Conservation (phyloP, 345 rosid species). For the Heritiera littoralis region DNA sequence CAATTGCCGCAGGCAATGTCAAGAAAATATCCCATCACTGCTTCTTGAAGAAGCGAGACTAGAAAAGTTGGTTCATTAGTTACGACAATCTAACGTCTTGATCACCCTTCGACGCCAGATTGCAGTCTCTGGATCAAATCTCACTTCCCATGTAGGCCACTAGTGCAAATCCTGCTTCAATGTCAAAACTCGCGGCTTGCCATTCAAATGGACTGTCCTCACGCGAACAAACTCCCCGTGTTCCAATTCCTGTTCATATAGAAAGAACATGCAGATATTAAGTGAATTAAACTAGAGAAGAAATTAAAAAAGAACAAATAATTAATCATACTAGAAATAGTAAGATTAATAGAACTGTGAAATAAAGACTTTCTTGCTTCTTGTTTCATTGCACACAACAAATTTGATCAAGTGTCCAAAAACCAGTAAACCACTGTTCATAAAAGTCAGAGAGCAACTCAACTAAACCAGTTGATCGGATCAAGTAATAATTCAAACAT, state of each 20-base stretch:
- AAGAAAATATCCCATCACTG: neutral
- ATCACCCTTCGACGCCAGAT: conserved; percentile 68
- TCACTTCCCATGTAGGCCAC: conserved; percentile 94
- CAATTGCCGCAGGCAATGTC: neutral
- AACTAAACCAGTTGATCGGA: neutral
- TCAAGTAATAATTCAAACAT: neutral
- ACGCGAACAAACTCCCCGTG: conserved; percentile 88
- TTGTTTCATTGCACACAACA: neutral
- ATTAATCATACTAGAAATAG: neutral
- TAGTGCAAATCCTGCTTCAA: conserved; percentile 94
- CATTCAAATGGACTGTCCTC: conserved; percentile 77
- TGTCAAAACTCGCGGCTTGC: conserved; percentile 86
- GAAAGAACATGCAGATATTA: neutral
- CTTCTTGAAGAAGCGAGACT: neutral
- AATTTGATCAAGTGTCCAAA: neutral
- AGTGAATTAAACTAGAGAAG: neutral
- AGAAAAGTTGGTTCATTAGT: neutral
- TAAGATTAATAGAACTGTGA: neutral
- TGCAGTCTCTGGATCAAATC: conserved; percentile 72
- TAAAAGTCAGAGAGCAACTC: neutral
- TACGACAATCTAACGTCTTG: conserved; percentile 46
- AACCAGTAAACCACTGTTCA: neutral
- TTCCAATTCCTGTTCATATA: conserved; percentile 61
- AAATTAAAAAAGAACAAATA: neutral
- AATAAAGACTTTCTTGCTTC: neutral